These are phyloP conservation scores for Eustoma russellianum DNA, from an alignment of 257 asterid genomes.

Conservation along the genomic window DNA sequence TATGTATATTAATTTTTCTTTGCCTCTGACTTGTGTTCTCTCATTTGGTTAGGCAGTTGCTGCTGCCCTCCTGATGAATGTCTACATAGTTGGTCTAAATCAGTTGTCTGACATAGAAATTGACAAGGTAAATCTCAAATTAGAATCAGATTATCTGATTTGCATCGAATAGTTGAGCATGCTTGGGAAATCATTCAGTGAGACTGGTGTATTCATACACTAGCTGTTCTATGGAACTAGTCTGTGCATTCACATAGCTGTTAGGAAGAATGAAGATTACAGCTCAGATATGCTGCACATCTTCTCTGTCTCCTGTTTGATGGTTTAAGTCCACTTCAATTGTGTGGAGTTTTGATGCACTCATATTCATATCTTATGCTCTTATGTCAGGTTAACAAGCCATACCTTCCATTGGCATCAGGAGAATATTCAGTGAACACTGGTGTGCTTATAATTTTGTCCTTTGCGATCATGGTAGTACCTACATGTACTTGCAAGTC, in stretches of 20 bases:
- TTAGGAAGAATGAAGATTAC: no score
- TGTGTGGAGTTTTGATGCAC: no score
- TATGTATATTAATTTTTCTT: no score
- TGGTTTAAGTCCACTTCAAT: no score
- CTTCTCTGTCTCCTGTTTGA: no score
- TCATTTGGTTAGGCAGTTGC: constrained; percentile 58
- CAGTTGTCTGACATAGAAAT: constrained; percentile 82
- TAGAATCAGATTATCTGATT: no score
- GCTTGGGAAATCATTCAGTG: no score
- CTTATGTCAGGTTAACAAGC: constrained; percentile 69
- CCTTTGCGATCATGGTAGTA: constrained; percentile 71
- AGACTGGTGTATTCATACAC: no score
- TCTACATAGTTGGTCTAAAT: constrained; percentile 80
- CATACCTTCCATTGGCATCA: constrained; percentile 91
- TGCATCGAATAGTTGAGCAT: no score
- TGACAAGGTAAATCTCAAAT: constrained; percentile 51
- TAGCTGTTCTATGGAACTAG: no score
- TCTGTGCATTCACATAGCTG: no score
- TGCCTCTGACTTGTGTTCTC: not conserved
- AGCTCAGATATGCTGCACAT: no score
- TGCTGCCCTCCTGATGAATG: constrained; percentile 85
- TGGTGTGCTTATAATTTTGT: constrained; percentile 55
- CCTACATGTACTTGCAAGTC: not conserved
- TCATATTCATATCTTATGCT: not conserved
- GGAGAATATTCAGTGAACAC: constrained; percentile 77